Evolutionary conservation across 176 grass and related monocot genomes (phyloP), one percentile per base, ranked within the genome.

Genomic region (Aegilops speltoides): DNA sequence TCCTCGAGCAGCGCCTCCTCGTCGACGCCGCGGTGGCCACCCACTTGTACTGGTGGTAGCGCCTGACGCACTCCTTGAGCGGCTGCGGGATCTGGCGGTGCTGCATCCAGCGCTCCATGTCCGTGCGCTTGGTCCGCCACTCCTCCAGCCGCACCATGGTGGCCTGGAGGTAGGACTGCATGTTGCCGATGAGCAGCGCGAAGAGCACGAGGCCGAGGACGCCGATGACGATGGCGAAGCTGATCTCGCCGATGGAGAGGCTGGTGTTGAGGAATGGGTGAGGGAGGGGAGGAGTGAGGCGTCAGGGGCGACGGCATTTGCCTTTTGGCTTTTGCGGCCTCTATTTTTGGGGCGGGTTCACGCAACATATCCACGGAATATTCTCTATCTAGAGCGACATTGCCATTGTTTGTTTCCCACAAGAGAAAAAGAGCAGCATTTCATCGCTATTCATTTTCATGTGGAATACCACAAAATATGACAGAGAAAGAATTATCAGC

Each of bases 61-160:
- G 40, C 45, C 97, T 66, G 5, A 99, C 94, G 73, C 86, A 83
- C 82, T 96, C 90, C 81, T 79, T 84, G 86, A 99, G 90, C 76
- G 91, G 87, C 37, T 72, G 85, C 2, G 97, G 97, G 19, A 99
- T 92, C 91, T 96, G 94, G 6, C 97, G 85, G 72, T 99, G 97
- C 20, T 91, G 90, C 97, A 99, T 99, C 97, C 97, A 99, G 60
- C 95, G 97, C 85, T 99, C 97, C 85, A 88, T 96, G 88, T 99
- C 97, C 25, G 93, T 99, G 67, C 87, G 77, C 85, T 91, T 96
- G 31, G 93, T 82, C 50, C 92, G 79, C 97, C 93, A 99, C 83
- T 99, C 97, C 81, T 99, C 97, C 86, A 99, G 72, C 64, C 97
- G 89, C 17, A 95, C 89, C 60, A 86, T 99, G 29, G 94, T 99